Percentiles rank a stretch among this genome's conserved stretches.
phyloP scores from a whole-genome alignment of 331 rosid genomes.

The Acacia concinna region DNA sequence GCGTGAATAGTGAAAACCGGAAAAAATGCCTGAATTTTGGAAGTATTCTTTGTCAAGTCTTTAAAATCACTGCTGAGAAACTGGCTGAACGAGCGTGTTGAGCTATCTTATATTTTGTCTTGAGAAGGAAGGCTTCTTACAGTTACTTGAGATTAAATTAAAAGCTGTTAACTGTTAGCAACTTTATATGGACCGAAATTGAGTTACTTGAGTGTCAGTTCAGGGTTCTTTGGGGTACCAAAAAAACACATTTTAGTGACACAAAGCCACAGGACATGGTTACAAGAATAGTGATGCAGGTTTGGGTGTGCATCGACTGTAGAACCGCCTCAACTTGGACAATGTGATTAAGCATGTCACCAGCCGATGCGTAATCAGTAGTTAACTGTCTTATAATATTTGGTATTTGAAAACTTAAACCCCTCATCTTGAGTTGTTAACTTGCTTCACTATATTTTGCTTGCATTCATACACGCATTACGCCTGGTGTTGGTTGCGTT shows the following conservation, averaged over 20 bases:
- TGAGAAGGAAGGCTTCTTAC: not conserved
- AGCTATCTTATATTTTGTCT: not conserved
- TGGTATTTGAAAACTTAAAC: not conserved
- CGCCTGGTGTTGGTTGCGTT: slow-evolving; percentile 5
- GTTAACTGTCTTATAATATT: not conserved
- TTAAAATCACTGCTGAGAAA: not conserved
- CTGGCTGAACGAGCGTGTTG: not conserved
- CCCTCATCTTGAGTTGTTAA: not conserved
- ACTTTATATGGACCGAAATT: not conserved
- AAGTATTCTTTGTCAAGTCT: not conserved
- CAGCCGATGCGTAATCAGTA: not conserved
- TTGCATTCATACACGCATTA: slow-evolving; percentile 5
- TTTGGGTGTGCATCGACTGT: not conserved
- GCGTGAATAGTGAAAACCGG: not conserved
- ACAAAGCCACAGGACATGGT: not conserved
- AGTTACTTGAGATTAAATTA: not conserved
- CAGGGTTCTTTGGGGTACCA: not conserved
- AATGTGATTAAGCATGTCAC: not conserved
- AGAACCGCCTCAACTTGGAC: not conserved
- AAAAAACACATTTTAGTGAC: not conserved
- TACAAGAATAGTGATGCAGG: not conserved
- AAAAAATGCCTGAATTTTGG: not conserved
- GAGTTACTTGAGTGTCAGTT: not conserved
- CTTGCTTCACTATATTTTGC: not conserved
- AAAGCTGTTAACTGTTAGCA: not conserved